A percentile compares a stretch with the other conserved stretches of the same genome.
Conservation (phyloP, 495 filamentous ascomycete species). For the Physcia stellaris region DNA sequence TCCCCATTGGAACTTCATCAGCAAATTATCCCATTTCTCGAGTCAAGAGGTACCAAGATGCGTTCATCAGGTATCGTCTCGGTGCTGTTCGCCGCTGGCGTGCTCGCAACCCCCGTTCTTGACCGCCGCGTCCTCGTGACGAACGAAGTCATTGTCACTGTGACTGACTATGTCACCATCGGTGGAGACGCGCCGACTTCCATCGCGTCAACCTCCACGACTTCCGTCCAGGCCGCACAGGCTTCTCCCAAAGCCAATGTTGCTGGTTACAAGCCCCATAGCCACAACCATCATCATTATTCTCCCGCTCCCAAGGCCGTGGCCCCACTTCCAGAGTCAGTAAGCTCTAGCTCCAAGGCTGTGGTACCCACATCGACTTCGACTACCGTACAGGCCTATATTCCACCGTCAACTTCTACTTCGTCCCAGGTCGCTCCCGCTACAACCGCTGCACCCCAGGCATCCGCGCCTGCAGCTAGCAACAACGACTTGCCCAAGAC, state of each 20-base stretch:
- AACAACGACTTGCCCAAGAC: conserved; percentile 12
- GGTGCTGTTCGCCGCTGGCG: conserved; percentile 47
- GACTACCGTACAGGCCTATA: no score
- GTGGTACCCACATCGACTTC: no score
- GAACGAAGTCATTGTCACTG: conserved; percentile 37
- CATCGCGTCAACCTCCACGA: neutral
- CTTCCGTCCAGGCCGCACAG: no score
- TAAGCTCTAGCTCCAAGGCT: no score
- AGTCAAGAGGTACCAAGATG: conserved; percentile 41
- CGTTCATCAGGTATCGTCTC: conserved; percentile 50
- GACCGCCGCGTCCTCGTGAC: conserved; percentile 42
- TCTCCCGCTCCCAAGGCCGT: no score
- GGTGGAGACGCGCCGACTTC: conserved; percentile 3
- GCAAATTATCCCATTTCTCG: no score
- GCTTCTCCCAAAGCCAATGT: no score
- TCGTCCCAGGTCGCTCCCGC: no score
- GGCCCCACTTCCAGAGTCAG: no score
- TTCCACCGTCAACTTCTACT: no score
- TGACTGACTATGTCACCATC: conserved; percentile 46
- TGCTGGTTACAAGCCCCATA: conserved; percentile 11
- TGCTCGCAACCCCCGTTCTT: conserved; percentile 40
- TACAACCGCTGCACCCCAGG: conserved; percentile 5
- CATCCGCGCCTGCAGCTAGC: conserved; percentile 14
- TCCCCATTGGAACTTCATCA: conserved; percentile 1
- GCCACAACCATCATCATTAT: conserved; percentile 22